Conservation (phyloP, 352 stramenopile species). For the Salisapilia sapeloensis region DNA sequence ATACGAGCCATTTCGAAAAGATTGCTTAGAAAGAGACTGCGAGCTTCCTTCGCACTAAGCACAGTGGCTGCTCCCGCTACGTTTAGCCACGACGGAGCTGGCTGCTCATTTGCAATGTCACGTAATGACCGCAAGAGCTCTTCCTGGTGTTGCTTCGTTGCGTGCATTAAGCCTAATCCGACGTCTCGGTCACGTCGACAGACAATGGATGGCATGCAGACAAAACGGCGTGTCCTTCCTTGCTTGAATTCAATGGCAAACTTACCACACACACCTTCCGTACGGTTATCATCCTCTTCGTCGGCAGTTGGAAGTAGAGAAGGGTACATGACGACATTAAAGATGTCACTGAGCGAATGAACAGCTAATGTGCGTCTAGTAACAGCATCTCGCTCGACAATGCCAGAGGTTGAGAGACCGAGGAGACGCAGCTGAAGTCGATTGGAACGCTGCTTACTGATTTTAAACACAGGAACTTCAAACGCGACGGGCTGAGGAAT, state of each 20-base stretch:
- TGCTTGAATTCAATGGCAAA: constrained; percentile 78
- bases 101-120: constrained; percentile 44
- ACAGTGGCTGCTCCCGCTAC: constrained; percentile 57
- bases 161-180: constrained; percentile 41
- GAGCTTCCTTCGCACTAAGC: constrained; percentile 53
- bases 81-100: constrained; percentile 46
- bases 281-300: constrained; percentile 10
- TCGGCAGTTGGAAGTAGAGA: constrained; percentile 27
- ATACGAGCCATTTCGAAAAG: constrained; percentile 80
- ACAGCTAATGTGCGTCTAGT: constrained; percentile 48
- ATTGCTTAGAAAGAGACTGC: constrained; percentile 71
- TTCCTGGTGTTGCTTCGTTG: constrained; percentile 32
- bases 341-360: constrained; percentile 61
- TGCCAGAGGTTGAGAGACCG: constrained; percentile 39
- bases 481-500: constrained; percentile 70
- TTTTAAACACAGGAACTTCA: constrained; percentile 72
- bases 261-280: constrained; percentile 51
- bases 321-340: constrained; percentile 80
- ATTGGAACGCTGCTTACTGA: constrained; percentile 61
- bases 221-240: constrained; percentile 52
- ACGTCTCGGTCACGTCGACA: constrained; percentile 55
- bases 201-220: constrained; percentile 49
- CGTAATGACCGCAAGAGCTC: constrained; percentile 51
- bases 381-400: constrained; percentile 61
- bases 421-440: constrained; percentile 60